Percentiles rank a stretch among this genome's conserved stretches.
phyloP scores from a whole-genome alignment of 331 rosid genomes.

The Dryas integrifolia region DNA sequence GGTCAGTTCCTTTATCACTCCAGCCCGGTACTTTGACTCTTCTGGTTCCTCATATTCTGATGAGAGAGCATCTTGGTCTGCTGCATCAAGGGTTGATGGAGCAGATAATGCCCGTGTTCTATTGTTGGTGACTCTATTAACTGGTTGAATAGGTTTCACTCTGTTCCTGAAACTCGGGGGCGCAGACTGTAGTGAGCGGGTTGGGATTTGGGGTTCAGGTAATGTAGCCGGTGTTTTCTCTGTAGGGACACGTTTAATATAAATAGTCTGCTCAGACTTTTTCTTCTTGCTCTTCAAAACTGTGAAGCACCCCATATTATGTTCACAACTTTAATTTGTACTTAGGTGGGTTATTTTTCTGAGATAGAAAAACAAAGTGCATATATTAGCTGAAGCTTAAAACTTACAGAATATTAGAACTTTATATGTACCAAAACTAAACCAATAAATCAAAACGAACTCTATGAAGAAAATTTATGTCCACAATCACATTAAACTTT shows the following conservation, averaged over 20 bases:
- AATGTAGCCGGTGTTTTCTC: conserved; percentile 60
- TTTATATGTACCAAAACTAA: conserved; percentile 24
- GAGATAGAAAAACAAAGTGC: conserved; percentile 26
- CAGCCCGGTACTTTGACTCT: conserved; percentile 56
- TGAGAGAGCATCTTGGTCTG: conserved; percentile 74
- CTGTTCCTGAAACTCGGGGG: conserved; percentile 95
- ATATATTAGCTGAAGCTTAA: conserved; percentile 23
- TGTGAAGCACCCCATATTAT: conserved; percentile 82
- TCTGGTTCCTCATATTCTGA: conserved; percentile 77
- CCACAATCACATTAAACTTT: neutral
- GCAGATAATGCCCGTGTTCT: conserved; percentile 84
- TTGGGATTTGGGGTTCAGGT: conserved; percentile 71
- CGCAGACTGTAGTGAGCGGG: conserved; percentile 81
- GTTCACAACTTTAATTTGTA: conserved; percentile 24
- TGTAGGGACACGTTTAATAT: conserved; percentile 43
- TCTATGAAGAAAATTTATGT: neutral
- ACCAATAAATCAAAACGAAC: conserved; percentile 8
- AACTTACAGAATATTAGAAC: conserved; percentile 9
- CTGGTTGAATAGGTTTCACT: conserved; percentile 72
- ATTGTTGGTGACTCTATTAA: conserved; percentile 38
- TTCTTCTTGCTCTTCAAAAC: conserved; percentile 86
- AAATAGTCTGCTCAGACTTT: conserved; percentile 45
- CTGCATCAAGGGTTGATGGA: conserved; percentile 85
- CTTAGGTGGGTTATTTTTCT: conserved; percentile 34
- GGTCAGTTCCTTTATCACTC: conserved; percentile 52